Percentiles rank a stretch among this genome's conserved stretches.
These are phyloP conservation scores for Fusarium coicis DNA, from an alignment of 2,329 filamentous ascomycete species.

Conservation along the genomic window DNA sequence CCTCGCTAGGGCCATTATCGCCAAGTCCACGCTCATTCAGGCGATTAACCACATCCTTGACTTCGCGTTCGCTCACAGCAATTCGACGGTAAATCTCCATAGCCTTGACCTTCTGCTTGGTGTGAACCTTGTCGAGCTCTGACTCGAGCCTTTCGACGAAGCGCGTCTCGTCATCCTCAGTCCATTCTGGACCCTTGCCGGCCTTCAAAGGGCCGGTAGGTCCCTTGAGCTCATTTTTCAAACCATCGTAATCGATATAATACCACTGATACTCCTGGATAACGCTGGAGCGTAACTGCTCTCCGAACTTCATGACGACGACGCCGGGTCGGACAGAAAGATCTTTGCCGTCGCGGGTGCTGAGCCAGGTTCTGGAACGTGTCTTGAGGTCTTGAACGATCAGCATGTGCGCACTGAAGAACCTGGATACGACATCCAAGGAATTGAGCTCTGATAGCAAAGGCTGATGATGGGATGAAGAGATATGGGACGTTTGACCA, in stretches of 20 bases:
- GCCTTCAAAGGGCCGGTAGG: conserved; percentile 64
- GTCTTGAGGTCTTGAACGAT: conserved; percentile 63
- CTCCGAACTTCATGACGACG: conserved; percentile 86
- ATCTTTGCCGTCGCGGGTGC: conserved; percentile 43
- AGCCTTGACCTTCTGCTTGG: conserved; percentile 96
- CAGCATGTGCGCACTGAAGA: conserved; percentile 56
- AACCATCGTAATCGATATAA: conserved; percentile 96
- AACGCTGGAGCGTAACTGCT: conserved; percentile 93
- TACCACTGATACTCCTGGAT: conserved; percentile 98
- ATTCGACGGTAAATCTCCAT: conserved; percentile 95
- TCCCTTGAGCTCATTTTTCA: conserved; percentile 87
- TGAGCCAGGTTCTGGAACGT: conserved; percentile 55
- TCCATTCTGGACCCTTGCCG: conserved; percentile 73
- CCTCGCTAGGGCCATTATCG: conserved; percentile 76
- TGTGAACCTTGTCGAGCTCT: conserved; percentile 97
- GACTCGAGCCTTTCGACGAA: conserved; percentile 89
- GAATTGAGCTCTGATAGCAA: conserved; percentile 12
- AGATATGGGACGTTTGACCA: background rate
- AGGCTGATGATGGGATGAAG: background rate
- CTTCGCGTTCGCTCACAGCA: conserved; percentile 86
- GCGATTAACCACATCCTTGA: conserved; percentile 84
- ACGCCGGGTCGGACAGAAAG: conserved; percentile 59
- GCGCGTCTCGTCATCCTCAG: conserved; percentile 87
- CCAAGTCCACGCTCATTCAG: conserved; percentile 71
- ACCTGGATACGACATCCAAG: conserved; percentile 22